phyloP scores from a whole-genome alignment of 495 filamentous ascomycete species.

The Astrocystis sublimbata region DNA sequence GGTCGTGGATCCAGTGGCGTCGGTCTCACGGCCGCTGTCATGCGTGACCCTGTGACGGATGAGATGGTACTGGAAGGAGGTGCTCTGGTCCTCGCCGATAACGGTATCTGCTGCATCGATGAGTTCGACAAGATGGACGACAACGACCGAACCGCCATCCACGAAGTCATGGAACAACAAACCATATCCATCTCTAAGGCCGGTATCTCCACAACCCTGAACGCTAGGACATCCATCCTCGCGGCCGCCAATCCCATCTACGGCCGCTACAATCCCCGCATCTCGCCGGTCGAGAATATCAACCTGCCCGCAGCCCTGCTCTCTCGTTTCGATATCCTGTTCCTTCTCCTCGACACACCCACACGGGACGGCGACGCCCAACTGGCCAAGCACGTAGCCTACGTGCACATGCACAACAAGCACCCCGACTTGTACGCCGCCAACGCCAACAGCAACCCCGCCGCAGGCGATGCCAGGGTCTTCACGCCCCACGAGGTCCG shows the following conservation, averaged over 20 bases:
- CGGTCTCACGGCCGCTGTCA: slow-evolving; percentile 95
- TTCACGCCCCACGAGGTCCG: slow-evolving; percentile 91
- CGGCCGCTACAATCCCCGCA: slow-evolving; percentile 94
- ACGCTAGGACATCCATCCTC: slow-evolving; percentile 95
- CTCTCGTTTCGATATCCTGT: slow-evolving; percentile 95
- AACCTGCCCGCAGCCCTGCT: slow-evolving; percentile 94
- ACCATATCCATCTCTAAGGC: slow-evolving; percentile 99
- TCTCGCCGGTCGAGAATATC: slow-evolving; percentile 97
- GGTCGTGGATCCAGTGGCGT: slow-evolving; percentile 95
- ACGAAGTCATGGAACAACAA: slow-evolving; percentile 99
- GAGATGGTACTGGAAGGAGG: slow-evolving; percentile 99
- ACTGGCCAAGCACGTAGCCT: slow-evolving; percentile 91
- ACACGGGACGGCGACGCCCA: slow-evolving; percentile 85
- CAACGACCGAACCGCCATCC: slow-evolving; percentile 90
- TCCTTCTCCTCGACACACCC: slow-evolving; percentile 93
- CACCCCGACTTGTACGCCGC: slow-evolving; percentile 76
- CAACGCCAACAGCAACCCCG: slow-evolving; percentile 16
- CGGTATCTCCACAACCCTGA: slow-evolving; percentile 92
- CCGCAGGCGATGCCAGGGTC: slow-evolving; percentile 51
- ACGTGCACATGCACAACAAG: slow-evolving; percentile 95
- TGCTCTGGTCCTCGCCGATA: slow-evolving; percentile 92
- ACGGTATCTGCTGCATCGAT: slow-evolving; percentile 99
- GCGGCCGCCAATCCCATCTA: slow-evolving; percentile 97
- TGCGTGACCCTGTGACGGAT: slow-evolving; percentile 97
- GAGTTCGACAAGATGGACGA: slow-evolving; percentile 99